Percentiles rank a stretch among this genome's conserved stretches.
Evolutionary conservation across 1,139 yeast genomes (phyloP).

Genomic region (Magnusiomyces tetraspermus): DNA sequence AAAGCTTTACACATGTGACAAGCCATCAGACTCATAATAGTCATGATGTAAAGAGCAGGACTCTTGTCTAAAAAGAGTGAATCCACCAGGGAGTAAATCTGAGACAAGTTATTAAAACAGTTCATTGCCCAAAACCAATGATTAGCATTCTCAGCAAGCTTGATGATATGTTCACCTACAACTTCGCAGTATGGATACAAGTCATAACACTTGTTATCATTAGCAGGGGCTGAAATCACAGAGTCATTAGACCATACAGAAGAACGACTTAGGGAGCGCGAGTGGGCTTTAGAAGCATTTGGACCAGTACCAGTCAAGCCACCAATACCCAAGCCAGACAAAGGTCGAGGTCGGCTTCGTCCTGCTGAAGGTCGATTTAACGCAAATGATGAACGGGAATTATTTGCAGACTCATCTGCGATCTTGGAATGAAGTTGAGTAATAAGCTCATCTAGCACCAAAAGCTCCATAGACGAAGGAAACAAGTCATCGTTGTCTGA

Average conservation of each 20-base stretch:
- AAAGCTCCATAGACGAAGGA: constrained; percentile 12
- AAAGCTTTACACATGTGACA: constrained; percentile 3
- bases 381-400: neutral
- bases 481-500: constrained; percentile 5
- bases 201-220: neutral
- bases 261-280: constrained; percentile 1
- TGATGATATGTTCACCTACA: constrained; percentile 13
- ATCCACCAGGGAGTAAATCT: constrained; percentile 5
- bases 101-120: constrained; percentile 8
- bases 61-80: neutral
- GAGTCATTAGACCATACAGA: neutral
- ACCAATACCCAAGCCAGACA: constrained; percentile 2
- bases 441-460: constrained; percentile 10
- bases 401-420: constrained; percentile 1
- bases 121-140: constrained; percentile 13
- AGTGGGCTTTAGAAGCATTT: neutral
- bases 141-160: constrained; percentile 12
- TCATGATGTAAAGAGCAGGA: constrained; percentile 1
- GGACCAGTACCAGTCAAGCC: neutral
- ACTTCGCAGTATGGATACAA: constrained; percentile 5
- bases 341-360: constrained; percentile 2
- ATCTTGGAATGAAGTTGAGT: constrained; percentile 1
- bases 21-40: constrained; percentile 3
- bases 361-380: neutral
- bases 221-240: neutral